A percentile compares a stretch with the other conserved stretches of the same genome.
These are phyloP conservation scores for Annulohypoxylon moriforme DNA, from an alignment of 495 filamentous ascomycete species.

Conservation along the genomic window DNA sequence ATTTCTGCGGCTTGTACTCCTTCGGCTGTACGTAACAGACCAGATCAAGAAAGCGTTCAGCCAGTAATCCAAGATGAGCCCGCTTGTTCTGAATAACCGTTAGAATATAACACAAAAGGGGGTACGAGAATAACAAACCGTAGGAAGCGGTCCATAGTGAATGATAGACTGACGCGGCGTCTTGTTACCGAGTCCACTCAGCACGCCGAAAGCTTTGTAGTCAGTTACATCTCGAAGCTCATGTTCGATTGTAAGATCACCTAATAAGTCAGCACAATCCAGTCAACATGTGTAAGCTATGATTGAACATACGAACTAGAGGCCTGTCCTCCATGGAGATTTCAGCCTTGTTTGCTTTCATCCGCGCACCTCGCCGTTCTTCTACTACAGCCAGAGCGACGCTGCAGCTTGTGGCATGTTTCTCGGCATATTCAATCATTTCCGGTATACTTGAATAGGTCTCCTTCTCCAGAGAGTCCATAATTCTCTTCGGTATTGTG, in stretches of 20 bases:
- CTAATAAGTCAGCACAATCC: slow-evolving; percentile 35
- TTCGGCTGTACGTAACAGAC: slow-evolving; percentile 55
- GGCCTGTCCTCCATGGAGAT: slow-evolving; percentile 50
- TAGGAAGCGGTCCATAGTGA: slow-evolving; percentile 57
- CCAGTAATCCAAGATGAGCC: slow-evolving; percentile 53
- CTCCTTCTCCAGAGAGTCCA: slow-evolving; percentile 56
- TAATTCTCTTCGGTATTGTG: slow-evolving; percentile 53
- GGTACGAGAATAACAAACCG: slow-evolving; percentile 48
- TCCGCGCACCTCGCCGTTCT: slow-evolving; percentile 53
- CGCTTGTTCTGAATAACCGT: slow-evolving; percentile 50
- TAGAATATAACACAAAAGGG: slow-evolving; percentile 1
- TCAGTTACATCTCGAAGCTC: slow-evolving; percentile 56
- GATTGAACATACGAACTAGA: slow-evolving; percentile 53
- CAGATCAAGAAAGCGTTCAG: slow-evolving; percentile 59
- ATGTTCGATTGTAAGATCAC: slow-evolving; percentile 35
- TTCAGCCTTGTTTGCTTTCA: slow-evolving; percentile 52
- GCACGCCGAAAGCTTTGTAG: slow-evolving; percentile 57
- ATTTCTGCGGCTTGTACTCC: slow-evolving; percentile 55
- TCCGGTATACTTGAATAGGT: slow-evolving; percentile 60
- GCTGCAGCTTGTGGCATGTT: slow-evolving; percentile 55
- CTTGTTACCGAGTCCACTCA: slow-evolving; percentile 43
- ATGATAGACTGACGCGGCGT: slow-evolving; percentile 54
- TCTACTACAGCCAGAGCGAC: slow-evolving; percentile 59
- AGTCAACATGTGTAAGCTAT: not conserved
- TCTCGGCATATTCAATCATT: slow-evolving; percentile 51